A percentile compares a stretch with the other conserved stretches of the same genome.
phyloP scores from a whole-genome alignment of 805 yeast species.

The Saturnispora dispora region DNA sequence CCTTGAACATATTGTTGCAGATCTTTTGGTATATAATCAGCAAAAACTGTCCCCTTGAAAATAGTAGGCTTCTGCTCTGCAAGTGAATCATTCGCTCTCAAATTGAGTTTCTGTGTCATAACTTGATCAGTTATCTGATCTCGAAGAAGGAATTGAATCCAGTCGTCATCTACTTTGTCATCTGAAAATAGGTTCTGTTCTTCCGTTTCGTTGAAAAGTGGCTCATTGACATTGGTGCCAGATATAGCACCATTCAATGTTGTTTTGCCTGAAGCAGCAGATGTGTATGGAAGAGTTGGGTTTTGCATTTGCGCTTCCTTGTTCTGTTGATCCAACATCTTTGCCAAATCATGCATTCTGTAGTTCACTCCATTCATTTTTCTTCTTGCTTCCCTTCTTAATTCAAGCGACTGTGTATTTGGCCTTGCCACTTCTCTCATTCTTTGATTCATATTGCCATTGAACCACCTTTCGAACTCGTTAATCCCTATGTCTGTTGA shows the following conservation, averaged over 20 bases:
- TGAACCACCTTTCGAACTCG: slow-evolving; percentile 49
- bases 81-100: not conserved
- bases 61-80: slow-evolving; percentile 14
- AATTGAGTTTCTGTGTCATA: slow-evolving; percentile 5
- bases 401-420: slow-evolving; percentile 18
- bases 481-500: slow-evolving; percentile 39
- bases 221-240: not conserved
- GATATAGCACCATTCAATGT: not conserved
- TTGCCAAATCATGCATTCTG: slow-evolving; percentile 27
- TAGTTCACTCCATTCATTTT: slow-evolving; percentile 19
- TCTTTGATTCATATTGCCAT: slow-evolving; percentile 35
- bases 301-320: slow-evolving; percentile 20
- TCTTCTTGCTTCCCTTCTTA: slow-evolving; percentile 15
- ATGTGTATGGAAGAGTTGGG: slow-evolving; percentile 16
- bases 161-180: slow-evolving; percentile 24
- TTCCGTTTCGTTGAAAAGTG: not conserved
- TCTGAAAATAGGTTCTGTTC: slow-evolving; percentile 11
- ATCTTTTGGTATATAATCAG: slow-evolving; percentile 23
- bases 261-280: not conserved
- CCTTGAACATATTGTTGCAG: slow-evolving; percentile 13
- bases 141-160: slow-evolving; percentile 26
- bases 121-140: slow-evolving; percentile 15
- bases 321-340: slow-evolving; percentile 24
- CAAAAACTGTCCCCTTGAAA: slow-evolving; percentile 22
- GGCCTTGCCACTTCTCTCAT: slow-evolving; percentile 33